These are phyloP conservation scores for Penstemon eatonii DNA, from an alignment of 257 asterid genomes.

Conservation along the genomic window DNA sequence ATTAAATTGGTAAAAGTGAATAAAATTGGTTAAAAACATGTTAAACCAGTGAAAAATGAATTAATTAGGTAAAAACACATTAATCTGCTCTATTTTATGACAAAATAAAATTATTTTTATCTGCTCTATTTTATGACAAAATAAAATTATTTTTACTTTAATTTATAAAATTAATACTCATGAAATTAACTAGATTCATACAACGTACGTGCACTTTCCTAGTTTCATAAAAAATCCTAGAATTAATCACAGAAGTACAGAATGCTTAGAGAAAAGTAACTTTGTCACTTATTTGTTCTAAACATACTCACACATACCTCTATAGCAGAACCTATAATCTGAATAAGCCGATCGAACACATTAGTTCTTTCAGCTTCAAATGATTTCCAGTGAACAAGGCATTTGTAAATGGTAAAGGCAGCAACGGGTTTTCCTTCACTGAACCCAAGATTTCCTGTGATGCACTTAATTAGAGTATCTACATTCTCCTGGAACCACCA, in stretches of 20 bases:
- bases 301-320: conserved; percentile 48
- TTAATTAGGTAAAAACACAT: no score
- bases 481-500: conserved; percentile 55
- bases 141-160: no score
- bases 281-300: background rate
- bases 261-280: conserved; percentile 15
- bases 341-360: conserved; percentile 84
- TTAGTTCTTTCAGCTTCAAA: conserved; percentile 83
- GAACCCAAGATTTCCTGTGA: conserved; percentile 65
- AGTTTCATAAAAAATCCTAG: background rate
- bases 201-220: no score
- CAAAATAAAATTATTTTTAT: no score
- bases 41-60: no score
- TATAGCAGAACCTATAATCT: conserved; percentile 72
- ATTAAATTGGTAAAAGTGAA: no score
- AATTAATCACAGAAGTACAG: conserved; percentile 1
- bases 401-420: conserved; percentile 80
- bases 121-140: no score
- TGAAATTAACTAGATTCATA: no score
- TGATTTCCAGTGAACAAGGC: conserved; percentile 79
- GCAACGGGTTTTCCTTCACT: conserved; percentile 91
- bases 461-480: conserved; percentile 67
- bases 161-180: no score
- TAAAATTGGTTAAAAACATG: no score
- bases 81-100: no score